Conservation (phyloP, 2,329 filamentous ascomycete species). For the Keithomyces neogunnii region DNA sequence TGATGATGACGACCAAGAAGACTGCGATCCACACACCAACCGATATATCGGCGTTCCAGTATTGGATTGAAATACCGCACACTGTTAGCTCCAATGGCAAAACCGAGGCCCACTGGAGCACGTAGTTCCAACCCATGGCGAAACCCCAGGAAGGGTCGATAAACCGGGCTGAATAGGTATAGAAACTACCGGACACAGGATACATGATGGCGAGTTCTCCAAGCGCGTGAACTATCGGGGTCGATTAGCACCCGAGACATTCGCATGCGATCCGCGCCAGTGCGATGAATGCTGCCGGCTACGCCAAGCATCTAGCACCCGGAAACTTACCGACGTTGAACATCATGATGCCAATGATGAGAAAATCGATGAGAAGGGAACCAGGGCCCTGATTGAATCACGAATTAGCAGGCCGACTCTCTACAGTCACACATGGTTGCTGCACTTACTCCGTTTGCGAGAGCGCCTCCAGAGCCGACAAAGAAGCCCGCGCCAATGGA, state of each 20-base stretch:
- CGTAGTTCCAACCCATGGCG: constrained; percentile 43
- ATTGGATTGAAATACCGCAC: constrained; percentile 40
- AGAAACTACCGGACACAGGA: constrained; percentile 51
- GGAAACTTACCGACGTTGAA: constrained; percentile 15
- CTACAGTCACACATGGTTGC: constrained; percentile 18
- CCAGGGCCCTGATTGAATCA: constrained; percentile 6
- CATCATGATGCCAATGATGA: constrained; percentile 10
- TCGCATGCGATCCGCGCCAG: no score
- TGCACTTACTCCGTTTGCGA: constrained; percentile 38
- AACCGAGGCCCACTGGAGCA: constrained; percentile 39
- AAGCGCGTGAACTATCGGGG: constrained; percentile 39
- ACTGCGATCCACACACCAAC: constrained; percentile 41
- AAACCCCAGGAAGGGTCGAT: constrained; percentile 51
- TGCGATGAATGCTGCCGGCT: no score
- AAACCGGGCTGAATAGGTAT: constrained; percentile 49
- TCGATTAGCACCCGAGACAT: not conserved
- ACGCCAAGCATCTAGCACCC: not conserved
- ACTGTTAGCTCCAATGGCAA: constrained; percentile 40
- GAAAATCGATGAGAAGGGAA: constrained; percentile 6
- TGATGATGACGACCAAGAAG: constrained; percentile 37
- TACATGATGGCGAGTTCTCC: constrained; percentile 51
- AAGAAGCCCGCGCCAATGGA: constrained; percentile 57
- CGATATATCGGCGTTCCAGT: constrained; percentile 37
- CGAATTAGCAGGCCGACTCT: constrained; percentile 12
- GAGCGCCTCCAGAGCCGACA: constrained; percentile 48